These are phyloP conservation scores for Microdochium nivale DNA, from an alignment of 2,329 filamentous ascomycete species.

Conservation along the genomic window DNA sequence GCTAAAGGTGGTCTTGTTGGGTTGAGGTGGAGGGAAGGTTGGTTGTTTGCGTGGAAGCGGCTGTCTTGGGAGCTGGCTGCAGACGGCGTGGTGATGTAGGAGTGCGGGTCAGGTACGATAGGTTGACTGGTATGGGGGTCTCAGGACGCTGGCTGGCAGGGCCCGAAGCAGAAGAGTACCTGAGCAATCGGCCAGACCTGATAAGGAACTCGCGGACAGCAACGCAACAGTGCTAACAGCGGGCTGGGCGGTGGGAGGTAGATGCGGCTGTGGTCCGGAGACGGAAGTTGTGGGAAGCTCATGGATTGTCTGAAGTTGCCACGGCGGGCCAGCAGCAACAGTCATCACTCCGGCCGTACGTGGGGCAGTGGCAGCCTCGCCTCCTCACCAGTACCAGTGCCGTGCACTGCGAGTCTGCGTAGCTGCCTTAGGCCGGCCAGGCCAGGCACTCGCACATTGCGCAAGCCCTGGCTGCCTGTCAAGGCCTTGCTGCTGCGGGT, in stretches of 20 bases:
- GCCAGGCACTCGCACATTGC: background rate
- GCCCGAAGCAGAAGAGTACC: background rate
- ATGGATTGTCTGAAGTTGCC: background rate
- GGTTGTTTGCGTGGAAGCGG: background rate
- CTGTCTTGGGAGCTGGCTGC: background rate
- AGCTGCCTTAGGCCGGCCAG: background rate
- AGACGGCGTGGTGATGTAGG: background rate
- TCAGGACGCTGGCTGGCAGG: background rate
- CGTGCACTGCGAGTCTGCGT: no score
- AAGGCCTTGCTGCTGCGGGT: no score
- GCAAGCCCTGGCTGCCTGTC: background rate
- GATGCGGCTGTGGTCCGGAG: background rate
- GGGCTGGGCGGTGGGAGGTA: background rate
- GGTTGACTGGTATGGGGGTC: background rate
- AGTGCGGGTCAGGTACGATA: background rate
- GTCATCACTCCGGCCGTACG: background rate
- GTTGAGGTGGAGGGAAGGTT: background rate
- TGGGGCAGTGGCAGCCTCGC: background rate
- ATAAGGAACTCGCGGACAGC: background rate
- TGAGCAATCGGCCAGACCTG: background rate
- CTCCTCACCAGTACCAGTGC: no score
- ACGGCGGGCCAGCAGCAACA: background rate
- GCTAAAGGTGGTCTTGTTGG: background rate
- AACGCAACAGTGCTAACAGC: background rate
- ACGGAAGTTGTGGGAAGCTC: background rate